Conservation (phyloP, 2,329 filamentous ascomycete species). For the Neofusicoccum umdonicola region DNA sequence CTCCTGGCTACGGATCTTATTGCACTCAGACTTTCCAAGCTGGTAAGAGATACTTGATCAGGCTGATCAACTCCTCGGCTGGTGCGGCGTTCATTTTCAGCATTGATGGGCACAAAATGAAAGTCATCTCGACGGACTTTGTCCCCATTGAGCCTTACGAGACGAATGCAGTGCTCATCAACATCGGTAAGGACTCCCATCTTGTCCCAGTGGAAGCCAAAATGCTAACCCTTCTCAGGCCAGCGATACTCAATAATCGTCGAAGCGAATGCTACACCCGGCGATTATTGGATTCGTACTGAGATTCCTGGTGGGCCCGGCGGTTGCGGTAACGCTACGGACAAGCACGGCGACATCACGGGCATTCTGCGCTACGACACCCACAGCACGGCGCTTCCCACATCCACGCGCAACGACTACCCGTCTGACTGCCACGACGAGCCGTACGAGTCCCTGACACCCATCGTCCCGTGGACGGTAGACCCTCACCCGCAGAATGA, state of each 20-base stretch:
- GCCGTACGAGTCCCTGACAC: slow-evolving; percentile 23
- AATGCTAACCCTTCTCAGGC: not conserved
- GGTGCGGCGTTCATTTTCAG: slow-evolving; percentile 39
- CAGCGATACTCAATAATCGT: slow-evolving; percentile 50
- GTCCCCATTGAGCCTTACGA: slow-evolving; percentile 39
- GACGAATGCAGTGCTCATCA: slow-evolving; percentile 26
- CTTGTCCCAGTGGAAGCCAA: not conserved
- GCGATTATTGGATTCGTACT: slow-evolving; percentile 30
- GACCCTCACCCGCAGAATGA: slow-evolving; percentile 22
- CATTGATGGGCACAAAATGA: slow-evolving; percentile 38
- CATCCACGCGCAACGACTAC: slow-evolving; percentile 20
- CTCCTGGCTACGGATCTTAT: slow-evolving; percentile 6
- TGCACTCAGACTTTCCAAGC: slow-evolving; percentile 4
- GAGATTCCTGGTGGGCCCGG: slow-evolving; percentile 18
- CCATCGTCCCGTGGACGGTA: slow-evolving; percentile 28
- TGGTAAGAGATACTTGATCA: slow-evolving; percentile 45
- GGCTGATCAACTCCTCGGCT: slow-evolving; percentile 42
- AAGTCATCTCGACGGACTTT: slow-evolving; percentile 36
- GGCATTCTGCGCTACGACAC: slow-evolving; percentile 26
- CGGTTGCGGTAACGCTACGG: slow-evolving; percentile 29
- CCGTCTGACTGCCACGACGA: slow-evolving; percentile 28
- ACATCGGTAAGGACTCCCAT: not conserved
- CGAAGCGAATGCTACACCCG: slow-evolving; percentile 34
- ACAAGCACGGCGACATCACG: slow-evolving; percentile 23
- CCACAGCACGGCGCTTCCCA: slow-evolving; percentile 19